Base-by-base conservation (phyloP, 2,329 filamentous ascomycete genomes). In the Raffaelea albimanens region DNA sequence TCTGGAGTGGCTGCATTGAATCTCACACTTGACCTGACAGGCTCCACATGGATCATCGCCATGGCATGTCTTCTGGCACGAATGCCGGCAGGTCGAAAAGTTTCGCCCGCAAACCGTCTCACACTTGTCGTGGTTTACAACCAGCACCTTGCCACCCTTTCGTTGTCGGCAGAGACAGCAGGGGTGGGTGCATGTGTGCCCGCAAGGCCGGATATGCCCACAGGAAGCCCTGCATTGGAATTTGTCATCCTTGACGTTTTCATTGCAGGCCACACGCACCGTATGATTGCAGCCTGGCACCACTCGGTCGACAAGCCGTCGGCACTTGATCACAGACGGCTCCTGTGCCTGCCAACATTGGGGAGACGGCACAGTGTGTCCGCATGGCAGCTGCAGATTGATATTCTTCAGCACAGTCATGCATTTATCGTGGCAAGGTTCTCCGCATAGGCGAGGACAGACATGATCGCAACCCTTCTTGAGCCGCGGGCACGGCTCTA, bases 211-310 rank as follows among this genome's bases (percentile, higher is more conserved):
- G 0, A 57, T 39, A 0, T 53, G 52, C 1, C 59, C 63, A 53
- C 83, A 87, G 1, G 52, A 44, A 1, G 59, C 61, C 0, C 42
- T 47, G 56, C 83, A 88, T 2, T 39, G 50, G 56, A 72, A 83
- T 0, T 43, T 21, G 0, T 57, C 22, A 0, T 50, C 40, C 0
- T 55, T 51, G 8, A 81, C 69, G 44, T 82, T 65, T 3, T 61
- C 40, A 18, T 62, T 55, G 55, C 83, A 87, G 5, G 59, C 53
- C 1, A 80, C 64, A 0, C 46, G 55, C 0, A 81, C 63, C 0
- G 46, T 56, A 57, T 88, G 83, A 0, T 61, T 57, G 56, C 83
- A 87, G 0, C 65, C 67, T 0, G 73, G 68, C 0, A 85, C 68
- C 0, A 47, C 59, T 46, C 71, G 73, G 11, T 65, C 40, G 0